Percentiles rank a stretch among this genome's conserved stretches.
Conservation (phyloP, 441 rosid species). For the Manihot esculenta region DNA sequence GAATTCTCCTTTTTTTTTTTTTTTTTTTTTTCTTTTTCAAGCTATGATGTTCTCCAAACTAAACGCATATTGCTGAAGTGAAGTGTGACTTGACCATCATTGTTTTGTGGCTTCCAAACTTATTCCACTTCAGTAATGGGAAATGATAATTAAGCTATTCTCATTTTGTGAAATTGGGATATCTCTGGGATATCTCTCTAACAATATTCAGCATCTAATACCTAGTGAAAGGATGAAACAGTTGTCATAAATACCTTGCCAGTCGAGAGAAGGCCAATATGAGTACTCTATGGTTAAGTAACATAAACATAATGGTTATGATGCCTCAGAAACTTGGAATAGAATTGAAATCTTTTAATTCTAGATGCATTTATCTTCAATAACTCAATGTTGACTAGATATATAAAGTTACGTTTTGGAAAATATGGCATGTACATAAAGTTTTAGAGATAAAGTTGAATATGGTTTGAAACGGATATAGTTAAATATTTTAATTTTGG, state of each 20-base stretch:
- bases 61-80: neutral
- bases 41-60: neutral
- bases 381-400: neutral
- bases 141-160: neutral
- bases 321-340: neutral
- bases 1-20: too few relatives aligned
- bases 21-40: too few relatives aligned
- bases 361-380: neutral
- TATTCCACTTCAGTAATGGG: neutral
- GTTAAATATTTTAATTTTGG: too few relatives aligned
- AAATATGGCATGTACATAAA: too few relatives aligned
- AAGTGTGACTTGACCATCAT: neutral
- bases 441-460: too few relatives aligned
- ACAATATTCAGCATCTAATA: neutral
- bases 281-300: neutral
- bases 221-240: neutral
- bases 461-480: too few relatives aligned
- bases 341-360: neutral
- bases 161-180: neutral
- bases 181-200: neutral
- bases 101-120: constrained; percentile 5
- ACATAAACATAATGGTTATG: neutral
- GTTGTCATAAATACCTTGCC: neutral
- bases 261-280: neutral
- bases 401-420: too few relatives aligned